Base-by-base conservation (phyloP, 2,329 filamentous ascomycete species). In the Colletotrichum sublineola region DNA sequence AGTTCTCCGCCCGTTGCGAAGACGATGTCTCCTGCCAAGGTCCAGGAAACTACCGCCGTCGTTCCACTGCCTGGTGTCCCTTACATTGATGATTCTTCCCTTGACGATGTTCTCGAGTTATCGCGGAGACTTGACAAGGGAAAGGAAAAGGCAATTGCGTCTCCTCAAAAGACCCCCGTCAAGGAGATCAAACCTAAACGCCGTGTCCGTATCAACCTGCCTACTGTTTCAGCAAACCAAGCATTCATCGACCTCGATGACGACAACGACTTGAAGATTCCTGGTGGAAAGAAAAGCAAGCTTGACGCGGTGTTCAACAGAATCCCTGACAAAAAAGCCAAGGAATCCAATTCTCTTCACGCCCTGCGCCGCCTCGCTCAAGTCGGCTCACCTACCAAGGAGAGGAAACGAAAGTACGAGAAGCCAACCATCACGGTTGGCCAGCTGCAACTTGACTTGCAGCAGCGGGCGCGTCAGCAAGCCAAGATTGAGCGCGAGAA, bases 401-500 rank as follows among this genome's bases (percentile, higher is more conserved):
- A 85, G 78, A 77, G 81, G n/a, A 79, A 81, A 50, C 79, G 82
- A 50, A 84, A 82, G 66, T 82, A 82, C 29, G 81, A 82, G 61
- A 87, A 84, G 71, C 83, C 83, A 57, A 86, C 85, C 11, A 93
- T 97, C 86, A 94, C 90, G 9, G 84, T 87, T 0, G 88, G 86
- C 38, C 90, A 96, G 75, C 86, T 97, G 66, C 90, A 95, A 57
- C 83, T 86, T 12, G 87, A 86, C 44, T 84, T 98, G 9, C 86
- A 92, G 48, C 88, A 90, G 75, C 91, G 91, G 73, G 95, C 94
- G 7, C 90, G 94, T 56, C 88, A 92, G 73, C 96, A 99, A 81
- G 95, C 95, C 56, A 90, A 90, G 73, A 82, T 89, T 53, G 94
- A 96, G 80, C 91, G 94, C 65, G 90, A 94, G 72, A 91, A 94